Conservation (phyloP, 306 rosid genomes). For the Sesbania bispinosa region DNA sequence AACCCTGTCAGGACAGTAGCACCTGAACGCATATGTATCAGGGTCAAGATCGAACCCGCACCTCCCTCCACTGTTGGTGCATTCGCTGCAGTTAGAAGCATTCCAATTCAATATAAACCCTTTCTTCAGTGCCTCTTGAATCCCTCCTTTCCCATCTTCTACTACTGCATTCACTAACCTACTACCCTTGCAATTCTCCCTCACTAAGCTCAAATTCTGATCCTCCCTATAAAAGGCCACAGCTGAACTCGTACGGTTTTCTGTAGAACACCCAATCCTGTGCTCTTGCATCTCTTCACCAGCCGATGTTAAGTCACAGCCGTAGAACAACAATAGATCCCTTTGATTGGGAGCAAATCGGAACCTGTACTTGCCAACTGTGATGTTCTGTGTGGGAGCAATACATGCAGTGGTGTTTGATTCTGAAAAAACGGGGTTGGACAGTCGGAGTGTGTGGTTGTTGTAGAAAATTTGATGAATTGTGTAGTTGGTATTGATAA, state of each 20-base stretch:
- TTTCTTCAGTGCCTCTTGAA: slow-evolving; percentile 19
- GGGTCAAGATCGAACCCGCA: slow-evolving; percentile 42
- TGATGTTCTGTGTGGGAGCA: neutral
- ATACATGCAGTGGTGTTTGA: neutral
- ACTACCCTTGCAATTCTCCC: neutral
- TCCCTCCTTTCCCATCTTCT: neutral
- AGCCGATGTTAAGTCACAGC: slow-evolving; percentile 4
- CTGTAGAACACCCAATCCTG: slow-evolving; percentile 20
- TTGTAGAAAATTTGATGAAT: slow-evolving; percentile 35
- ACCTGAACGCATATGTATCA: neutral
- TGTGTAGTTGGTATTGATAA: neutral
- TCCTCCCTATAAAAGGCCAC: neutral
- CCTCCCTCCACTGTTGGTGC: slow-evolving; percentile 24
- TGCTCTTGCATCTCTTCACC: neutral
- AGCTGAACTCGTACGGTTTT: slow-evolving; percentile 5
- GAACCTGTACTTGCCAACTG: neutral
- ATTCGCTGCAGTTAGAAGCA: slow-evolving; percentile 21
- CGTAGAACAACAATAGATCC: neutral
- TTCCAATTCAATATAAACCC: slow-evolving; percentile 50
- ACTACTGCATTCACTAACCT: neutral
- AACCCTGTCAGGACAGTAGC: slow-evolving; percentile 46
- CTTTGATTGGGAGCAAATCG: neutral
- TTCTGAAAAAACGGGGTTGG: slow-evolving; percentile 22
- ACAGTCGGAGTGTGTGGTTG: slow-evolving; percentile 9
- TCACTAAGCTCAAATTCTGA: neutral